A percentile compares a stretch with the other conserved stretches of the same genome.
Evolutionary conservation across 305 asterid species (phyloP).

Genomic region (Solanum hybrid): DNA sequence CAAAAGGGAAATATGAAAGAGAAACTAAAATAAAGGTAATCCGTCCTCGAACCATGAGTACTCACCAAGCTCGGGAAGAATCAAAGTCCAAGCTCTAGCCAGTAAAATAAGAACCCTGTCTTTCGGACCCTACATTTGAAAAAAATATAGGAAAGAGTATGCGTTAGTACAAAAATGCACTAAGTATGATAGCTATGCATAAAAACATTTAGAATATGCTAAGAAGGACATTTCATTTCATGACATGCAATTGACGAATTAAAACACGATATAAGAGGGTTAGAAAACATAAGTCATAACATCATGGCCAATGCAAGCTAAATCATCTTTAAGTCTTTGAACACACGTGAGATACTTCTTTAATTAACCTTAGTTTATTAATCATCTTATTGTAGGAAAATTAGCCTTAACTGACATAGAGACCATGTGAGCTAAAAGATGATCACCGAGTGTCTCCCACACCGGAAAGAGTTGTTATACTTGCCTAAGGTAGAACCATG

Average conservation of each 20-base stretch:
- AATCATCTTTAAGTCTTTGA: not conserved
- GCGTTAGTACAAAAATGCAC: not conserved
- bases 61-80: not conserved
- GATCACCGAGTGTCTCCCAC: not conserved
- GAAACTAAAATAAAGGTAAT: not conserved
- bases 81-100: not conserved
- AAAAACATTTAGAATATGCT: not conserved
- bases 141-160: not conserved
- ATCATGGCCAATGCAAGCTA: not conserved
- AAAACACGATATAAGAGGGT: not conserved
- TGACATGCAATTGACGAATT: not conserved
- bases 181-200: not conserved
- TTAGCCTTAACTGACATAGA: not conserved
- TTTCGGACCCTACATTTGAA: not conserved
- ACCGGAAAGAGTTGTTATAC: not conserved
- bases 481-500: not conserved
- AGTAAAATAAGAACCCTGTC: not conserved
- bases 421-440: not conserved
- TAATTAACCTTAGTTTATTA: not conserved
- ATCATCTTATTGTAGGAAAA: not conserved
- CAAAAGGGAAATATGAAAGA: not conserved
- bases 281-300: not conserved
- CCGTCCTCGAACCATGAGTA: not conserved
- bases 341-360: not conserved
- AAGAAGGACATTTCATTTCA: not conserved